phyloP scores from a whole-genome alignment of 768 basidiomycete genomes.

The Amanita inopinata region DNA sequence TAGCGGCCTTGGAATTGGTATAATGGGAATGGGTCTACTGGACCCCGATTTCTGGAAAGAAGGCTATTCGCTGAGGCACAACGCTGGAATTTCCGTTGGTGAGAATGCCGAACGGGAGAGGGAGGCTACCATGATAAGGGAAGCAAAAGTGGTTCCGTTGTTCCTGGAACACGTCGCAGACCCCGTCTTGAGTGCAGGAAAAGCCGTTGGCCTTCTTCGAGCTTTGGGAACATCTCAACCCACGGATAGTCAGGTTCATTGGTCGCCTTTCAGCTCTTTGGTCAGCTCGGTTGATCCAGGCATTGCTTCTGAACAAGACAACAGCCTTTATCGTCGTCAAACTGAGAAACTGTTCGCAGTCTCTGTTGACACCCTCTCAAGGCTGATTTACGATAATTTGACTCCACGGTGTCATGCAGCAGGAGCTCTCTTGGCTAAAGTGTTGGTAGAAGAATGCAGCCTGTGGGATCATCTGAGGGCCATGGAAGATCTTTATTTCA shows the following conservation, averaged over 20 bases:
- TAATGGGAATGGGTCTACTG: slow-evolving; percentile 38
- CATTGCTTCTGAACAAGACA: not conserved
- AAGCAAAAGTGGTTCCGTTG: slow-evolving; percentile 36
- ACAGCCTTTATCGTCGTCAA: not conserved
- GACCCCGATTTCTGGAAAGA: slow-evolving; percentile 78
- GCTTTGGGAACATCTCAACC: slow-evolving; percentile 36
- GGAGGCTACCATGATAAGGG: too few relatives aligned
- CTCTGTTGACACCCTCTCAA: slow-evolving; percentile 54
- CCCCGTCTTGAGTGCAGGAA: slow-evolving; percentile 57
- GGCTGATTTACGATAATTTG: slow-evolving; percentile 53
- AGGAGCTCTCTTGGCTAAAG: slow-evolving; percentile 41
- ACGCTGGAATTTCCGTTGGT: slow-evolving; percentile 19
- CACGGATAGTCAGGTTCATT: slow-evolving; percentile 20
- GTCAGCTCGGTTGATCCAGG: slow-evolving; percentile 20
- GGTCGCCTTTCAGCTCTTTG: slow-evolving; percentile 34
- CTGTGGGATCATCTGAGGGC: slow-evolving; percentile 51
- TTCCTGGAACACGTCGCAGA: slow-evolving; percentile 56
- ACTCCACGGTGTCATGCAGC: slow-evolving; percentile 44
- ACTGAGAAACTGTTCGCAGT: slow-evolving; percentile 29
- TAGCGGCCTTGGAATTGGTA: slow-evolving; percentile 46
- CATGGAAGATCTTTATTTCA: slow-evolving; percentile 64
- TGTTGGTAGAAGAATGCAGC: slow-evolving; percentile 58
- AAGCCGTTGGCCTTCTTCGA: slow-evolving; percentile 66
- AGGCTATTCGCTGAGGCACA: slow-evolving; percentile 51
- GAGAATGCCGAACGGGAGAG: slow-evolving; percentile 14